Evolutionary conservation across 805 yeast species (phyloP).

Genomic region (Metschnikowia arizonensis): DNA sequence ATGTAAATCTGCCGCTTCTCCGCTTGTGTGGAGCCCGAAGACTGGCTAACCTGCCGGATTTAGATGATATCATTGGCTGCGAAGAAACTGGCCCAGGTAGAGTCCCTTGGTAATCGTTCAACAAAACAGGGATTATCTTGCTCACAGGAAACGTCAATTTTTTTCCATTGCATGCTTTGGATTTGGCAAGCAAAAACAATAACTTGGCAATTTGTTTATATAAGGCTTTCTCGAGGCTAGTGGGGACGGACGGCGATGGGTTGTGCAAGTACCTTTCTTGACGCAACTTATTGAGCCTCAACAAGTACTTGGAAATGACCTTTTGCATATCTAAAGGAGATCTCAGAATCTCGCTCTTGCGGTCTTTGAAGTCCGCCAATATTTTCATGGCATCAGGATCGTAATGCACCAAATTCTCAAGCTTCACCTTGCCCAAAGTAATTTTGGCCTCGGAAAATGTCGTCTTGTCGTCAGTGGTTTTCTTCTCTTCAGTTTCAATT

Average conservation of each 20-base stretch:
- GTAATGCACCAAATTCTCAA: conserved; percentile 32
- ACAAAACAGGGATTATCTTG: conserved; percentile 59
- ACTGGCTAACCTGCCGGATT: conserved; percentile 33
- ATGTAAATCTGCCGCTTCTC: conserved; percentile 18
- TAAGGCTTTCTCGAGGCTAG: conserved; percentile 23
- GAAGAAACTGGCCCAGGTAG: conserved; percentile 57
- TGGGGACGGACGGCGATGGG: conserved; percentile 25
- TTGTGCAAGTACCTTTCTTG: conserved; percentile 36
- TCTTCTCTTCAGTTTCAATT: neutral
- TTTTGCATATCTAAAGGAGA: conserved; percentile 33
- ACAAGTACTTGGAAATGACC: conserved; percentile 29
- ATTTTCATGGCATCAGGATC: conserved; percentile 30
- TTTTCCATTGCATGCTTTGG: conserved; percentile 25
- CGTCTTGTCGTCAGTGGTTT: neutral
- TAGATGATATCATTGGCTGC: conserved; percentile 14
- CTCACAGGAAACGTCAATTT: conserved; percentile 29
- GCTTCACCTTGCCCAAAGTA: conserved; percentile 19
- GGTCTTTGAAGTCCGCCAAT: conserved; percentile 25
- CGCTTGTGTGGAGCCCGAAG: conserved; percentile 39
- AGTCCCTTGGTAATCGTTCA: conserved; percentile 71
- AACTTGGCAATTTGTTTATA: conserved; percentile 31
- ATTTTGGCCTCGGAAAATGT: conserved; percentile 11
- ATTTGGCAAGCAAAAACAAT: conserved; percentile 29
- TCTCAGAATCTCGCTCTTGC: conserved; percentile 20
- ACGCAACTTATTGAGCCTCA: conserved; percentile 37